Base-by-base conservation (phyloP, 2,329 filamentous ascomycete genomes). In the Phialophora tarda region DNA sequence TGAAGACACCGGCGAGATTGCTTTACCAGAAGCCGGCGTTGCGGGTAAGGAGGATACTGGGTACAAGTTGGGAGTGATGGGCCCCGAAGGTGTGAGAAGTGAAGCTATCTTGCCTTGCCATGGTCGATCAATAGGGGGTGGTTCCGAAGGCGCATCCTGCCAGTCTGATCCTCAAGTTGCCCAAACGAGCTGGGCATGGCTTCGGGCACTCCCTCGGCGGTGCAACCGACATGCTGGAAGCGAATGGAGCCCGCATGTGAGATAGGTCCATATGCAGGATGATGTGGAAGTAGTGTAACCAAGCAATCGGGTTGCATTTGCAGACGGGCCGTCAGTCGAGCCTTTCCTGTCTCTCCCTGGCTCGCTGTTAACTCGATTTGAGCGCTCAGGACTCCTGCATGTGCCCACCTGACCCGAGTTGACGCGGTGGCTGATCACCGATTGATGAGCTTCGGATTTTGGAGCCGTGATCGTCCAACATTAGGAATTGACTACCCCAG, bases 271-370 rank as follows among this genome's bases (percentile, higher is more conserved):
- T 34, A 59, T 59, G 63, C 66, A 64, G 62, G 48, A 44, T 55
- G 63, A 57, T 38, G 32, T 51, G 38, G 30, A 26, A 54, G 47
- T 8, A 51, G 48, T n/a, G 48, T 59, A 54, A 59, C 51, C 63
- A 50, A 38, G 58, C 62, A 69, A 67, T 69, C 67, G 67, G 64
- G 65, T 56, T 44, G 63, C 63, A 47, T 65, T 28, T 59, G 34
- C 63, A 24, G 56, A 57, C 66, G 63, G 66, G 55, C 66, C 66
- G 66, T 32, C 63, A 53, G 26, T 32, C 57, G 30, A 55, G 55
- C 63, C 53, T 59, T 65, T 34, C 32, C 62, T 44, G 23, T 41
- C 34, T 24, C 8, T 32, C 12, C 56, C 21, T 26, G 8, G 28
- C 41, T 21, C 17, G n/a, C 28, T 26, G 26, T 60, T 41, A 34